Evolutionary conservation across 129 eudicot species (phyloP), one percentile per base, ranked within the genome.

Genomic region (Lonicera japonica): DNA sequence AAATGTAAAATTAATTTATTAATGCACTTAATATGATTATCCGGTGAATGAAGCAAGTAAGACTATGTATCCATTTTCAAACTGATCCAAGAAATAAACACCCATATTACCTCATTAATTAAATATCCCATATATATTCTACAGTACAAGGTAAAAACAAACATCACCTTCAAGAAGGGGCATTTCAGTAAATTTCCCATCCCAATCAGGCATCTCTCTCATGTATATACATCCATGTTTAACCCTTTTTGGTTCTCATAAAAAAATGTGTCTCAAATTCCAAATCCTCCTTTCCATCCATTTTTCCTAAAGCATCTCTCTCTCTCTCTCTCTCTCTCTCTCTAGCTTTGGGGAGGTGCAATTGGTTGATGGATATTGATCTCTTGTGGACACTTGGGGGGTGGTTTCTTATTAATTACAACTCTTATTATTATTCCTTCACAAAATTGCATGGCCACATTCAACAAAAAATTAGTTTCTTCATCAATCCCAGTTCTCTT

Each of bases 321-420:
- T 45, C 17, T 53, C 43, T 41, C 66, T 67, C 47, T 47, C 47
- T 65, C 51, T 55, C 12, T 13, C 50, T 66, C 34, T 60, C 50
- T 20, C 50, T 73, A 73, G 39, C 61, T 64, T 62, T 64, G 61
- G 68, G 66, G 81, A 71, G 68, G 64, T 65, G 76, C 66, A 71
- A 69, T 67, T 79, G 80, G 94, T 88, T 88, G 39, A 84, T 88
- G 94, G 96, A 81, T 87, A 84, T 84, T 84, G 96, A 88, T 78
- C 89, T 77, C 84, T 60, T 71, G 66, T 79, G 86, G 82, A 56
- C 80, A 67, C 63, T 88, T 88, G 89, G 96, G 89, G 96, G 96
- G 94, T 70, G 75, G 13, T 43, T 43, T 8, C 20, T 56, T 60
- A 46, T 29, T 20, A 39, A 38, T 18, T 20, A 20, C 18, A 58